Base-by-base conservation (phyloP, 768 basidiomycete genomes). In the Suillus occidentalis region DNA sequence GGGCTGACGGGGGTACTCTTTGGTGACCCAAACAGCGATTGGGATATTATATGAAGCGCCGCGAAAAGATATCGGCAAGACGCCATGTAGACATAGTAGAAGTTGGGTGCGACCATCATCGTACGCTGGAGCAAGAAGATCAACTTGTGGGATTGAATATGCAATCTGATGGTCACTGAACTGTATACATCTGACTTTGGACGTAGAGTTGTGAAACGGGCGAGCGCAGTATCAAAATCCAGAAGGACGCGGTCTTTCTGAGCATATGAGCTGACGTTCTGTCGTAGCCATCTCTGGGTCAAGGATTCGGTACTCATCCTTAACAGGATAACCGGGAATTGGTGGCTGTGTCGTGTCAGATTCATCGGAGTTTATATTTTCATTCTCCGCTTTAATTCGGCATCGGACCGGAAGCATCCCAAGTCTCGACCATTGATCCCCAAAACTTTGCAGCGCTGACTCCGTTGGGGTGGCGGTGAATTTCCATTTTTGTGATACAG, bases 61-160 rank as follows among this genome's bases (percentile, higher is more conserved):
- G 58, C 90, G 84, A 79, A 87, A 97, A 0, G 84, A 77, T 69
- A 99, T 97, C 5, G 95, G 95, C 1, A 99, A 82, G 6, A 98
- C 85, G 12, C 97, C 97, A 72, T 97, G 92, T 4, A 97, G 70
- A 68, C 94, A 95, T 63, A 99, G 88, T 34, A 99, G 85, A 20
- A 98, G 83, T 72, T 96, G 94, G 0, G 94, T 90, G 43, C 97
- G 88, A 56, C 97, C 97, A 68, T 97, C 94, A 76, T 99, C 95
- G 79, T 92, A 95, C 0, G 92, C 94, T 97, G 73, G 14, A 67
- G 42, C 6, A 40, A 9, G 45, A 68, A 61, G 47, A 60, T 64
- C 40, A 66, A 52, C 47, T 43, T 62, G 56, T 61, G 67, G 57
- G 66, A 40, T 50, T 65, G 70, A 66, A 13, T 71, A 62, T 59